These are phyloP conservation scores for Cordyceps fumosorosea DNA, from an alignment of 2,329 filamentous ascomycete species.

Conservation along the genomic window DNA sequence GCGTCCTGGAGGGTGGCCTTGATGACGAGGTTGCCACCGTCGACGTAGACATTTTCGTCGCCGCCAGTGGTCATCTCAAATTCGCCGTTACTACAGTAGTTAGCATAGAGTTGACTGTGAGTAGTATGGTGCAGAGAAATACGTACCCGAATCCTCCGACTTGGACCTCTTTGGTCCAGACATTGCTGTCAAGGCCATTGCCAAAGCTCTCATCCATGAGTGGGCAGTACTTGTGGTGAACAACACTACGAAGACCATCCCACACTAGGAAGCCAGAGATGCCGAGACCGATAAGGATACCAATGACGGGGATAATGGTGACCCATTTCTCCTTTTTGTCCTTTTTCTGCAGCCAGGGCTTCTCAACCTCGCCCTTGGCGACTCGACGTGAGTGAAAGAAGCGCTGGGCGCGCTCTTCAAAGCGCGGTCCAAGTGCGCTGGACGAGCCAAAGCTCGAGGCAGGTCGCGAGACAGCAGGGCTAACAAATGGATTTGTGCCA, in stretches of 20 bases:
- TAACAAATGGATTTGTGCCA: slow-evolving; percentile 39
- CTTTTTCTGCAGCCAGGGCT: slow-evolving; percentile 68
- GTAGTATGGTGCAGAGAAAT: not conserved
- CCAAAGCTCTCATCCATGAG: slow-evolving; percentile 60
- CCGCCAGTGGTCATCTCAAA: slow-evolving; percentile 69
- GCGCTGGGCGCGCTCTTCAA: slow-evolving; percentile 36
- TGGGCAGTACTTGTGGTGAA: slow-evolving; percentile 66
- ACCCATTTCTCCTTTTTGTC: slow-evolving; percentile 82
- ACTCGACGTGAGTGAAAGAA: slow-evolving; percentile 72
- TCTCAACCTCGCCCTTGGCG: slow-evolving; percentile 64
- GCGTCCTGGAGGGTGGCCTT: slow-evolving; percentile 71
- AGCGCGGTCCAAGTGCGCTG: slow-evolving; percentile 30
- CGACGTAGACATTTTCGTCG: slow-evolving; percentile 68
- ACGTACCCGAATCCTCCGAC: slow-evolving; percentile 70
- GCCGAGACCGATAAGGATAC: slow-evolving; percentile 60
- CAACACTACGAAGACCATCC: slow-evolving; percentile 65
- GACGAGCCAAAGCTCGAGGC: slow-evolving; percentile 42
- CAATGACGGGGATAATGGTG: slow-evolving; percentile 69
- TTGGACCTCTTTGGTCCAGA: slow-evolving; percentile 72
- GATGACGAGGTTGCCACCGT: slow-evolving; percentile 65
- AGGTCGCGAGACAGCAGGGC: slow-evolving; percentile 38
- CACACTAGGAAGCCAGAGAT: slow-evolving; percentile 67
- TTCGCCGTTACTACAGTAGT: slow-evolving; percentile 59
- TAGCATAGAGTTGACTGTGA: not conserved
- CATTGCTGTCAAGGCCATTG: slow-evolving; percentile 46